A percentile compares a stretch with the other conserved stretches of the same genome.
These are phyloP conservation scores for Solanum microdontum DNA, from an alignment of 257 asterid species.

Conservation along the genomic window DNA sequence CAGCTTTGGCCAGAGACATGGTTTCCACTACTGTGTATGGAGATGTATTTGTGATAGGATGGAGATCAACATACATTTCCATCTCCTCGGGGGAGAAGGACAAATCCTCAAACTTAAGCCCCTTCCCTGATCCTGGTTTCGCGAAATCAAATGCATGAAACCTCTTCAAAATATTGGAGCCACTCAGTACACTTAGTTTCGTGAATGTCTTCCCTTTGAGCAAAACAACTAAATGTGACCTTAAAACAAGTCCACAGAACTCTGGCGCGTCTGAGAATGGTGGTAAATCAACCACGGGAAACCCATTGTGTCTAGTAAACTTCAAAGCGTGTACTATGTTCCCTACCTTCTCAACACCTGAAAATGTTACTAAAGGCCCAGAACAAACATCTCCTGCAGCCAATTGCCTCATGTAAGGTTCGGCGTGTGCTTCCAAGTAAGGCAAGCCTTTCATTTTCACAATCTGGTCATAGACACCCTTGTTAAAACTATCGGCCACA, in stretches of 20 bases:
- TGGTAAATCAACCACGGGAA: slow-evolving; percentile 86
- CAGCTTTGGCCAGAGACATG: slow-evolving; percentile 97
- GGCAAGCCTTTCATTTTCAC: slow-evolving; percentile 94
- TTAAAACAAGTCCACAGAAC: slow-evolving; percentile 67
- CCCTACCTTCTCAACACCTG: slow-evolving; percentile 77
- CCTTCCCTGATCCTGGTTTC: slow-evolving; percentile 89
- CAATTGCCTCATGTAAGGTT: slow-evolving; percentile 83
- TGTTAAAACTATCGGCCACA: slow-evolving; percentile 75
- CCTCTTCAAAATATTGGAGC: slow-evolving; percentile 28
- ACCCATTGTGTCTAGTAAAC: slow-evolving; percentile 68
- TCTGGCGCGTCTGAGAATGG: slow-evolving; percentile 76
- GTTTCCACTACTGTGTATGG: slow-evolving; percentile 91
- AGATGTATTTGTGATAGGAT: slow-evolving; percentile 78
- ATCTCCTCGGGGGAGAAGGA: slow-evolving; percentile 55
- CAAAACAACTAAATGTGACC: slow-evolving; percentile 83
- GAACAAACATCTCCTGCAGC: slow-evolving; percentile 83
- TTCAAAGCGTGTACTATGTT: slow-evolving; percentile 50
- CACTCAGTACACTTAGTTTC: slow-evolving; percentile 30
- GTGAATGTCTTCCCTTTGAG: slow-evolving; percentile 53
- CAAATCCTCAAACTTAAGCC: slow-evolving; percentile 71
- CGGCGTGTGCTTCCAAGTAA: slow-evolving; percentile 87
- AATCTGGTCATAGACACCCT: slow-evolving; percentile 88
- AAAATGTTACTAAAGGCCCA: slow-evolving; percentile 68
- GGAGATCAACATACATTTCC: slow-evolving; percentile 94
- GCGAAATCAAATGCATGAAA: slow-evolving; percentile 78